Conservation (phyloP, 2,329 filamentous ascomycete species). For the Colletotrichum sp. region DNA sequence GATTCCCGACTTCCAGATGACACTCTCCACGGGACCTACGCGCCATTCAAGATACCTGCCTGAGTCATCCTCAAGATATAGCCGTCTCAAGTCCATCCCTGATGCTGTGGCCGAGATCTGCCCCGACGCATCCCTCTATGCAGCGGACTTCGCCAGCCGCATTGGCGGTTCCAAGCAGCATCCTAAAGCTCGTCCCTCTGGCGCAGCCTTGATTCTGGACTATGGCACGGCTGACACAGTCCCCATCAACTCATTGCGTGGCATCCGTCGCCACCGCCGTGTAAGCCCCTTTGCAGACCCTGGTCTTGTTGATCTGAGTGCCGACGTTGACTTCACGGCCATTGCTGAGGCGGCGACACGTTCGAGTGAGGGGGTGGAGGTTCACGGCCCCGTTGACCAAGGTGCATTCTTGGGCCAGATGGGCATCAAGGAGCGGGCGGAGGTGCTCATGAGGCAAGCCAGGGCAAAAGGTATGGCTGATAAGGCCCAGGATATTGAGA, state of each 20-base stretch:
- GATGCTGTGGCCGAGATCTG: slow-evolving; percentile 86
- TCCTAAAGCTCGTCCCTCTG: slow-evolving; percentile 69
- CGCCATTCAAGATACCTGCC: slow-evolving; percentile 87
- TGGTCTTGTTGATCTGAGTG: slow-evolving; percentile 85
- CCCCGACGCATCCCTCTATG: slow-evolving; percentile 83
- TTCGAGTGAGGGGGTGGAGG: slow-evolving; percentile 81
- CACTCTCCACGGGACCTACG: slow-evolving; percentile 75
- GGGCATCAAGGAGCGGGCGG: slow-evolving; percentile 82
- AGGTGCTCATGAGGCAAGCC: slow-evolving; percentile 62
- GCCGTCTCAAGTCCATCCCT: slow-evolving; percentile 69
- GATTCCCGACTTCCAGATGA: slow-evolving; percentile 86
- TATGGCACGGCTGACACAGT: slow-evolving; percentile 84
- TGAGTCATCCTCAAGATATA: slow-evolving; percentile 80
- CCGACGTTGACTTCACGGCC: slow-evolving; percentile 91
- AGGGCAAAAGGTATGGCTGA: slow-evolving; percentile 55
- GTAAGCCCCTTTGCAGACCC: slow-evolving; percentile 83
- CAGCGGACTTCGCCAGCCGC: slow-evolving; percentile 79
- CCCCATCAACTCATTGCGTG: slow-evolving; percentile 87
- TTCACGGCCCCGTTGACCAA: slow-evolving; percentile 91
- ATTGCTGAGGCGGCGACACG: slow-evolving; percentile 81
- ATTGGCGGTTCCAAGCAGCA: slow-evolving; percentile 73
- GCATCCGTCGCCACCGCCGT: slow-evolving; percentile 77
- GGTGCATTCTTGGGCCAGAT: slow-evolving; percentile 78
- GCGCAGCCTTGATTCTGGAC: slow-evolving; percentile 93
- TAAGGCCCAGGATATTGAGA: slow-evolving; percentile 66